Percentiles rank a stretch among this genome's conserved stretches.
These are phyloP conservation scores for Triglochin maritima DNA, from an alignment of 106 monocot species.

Conservation along the genomic window DNA sequence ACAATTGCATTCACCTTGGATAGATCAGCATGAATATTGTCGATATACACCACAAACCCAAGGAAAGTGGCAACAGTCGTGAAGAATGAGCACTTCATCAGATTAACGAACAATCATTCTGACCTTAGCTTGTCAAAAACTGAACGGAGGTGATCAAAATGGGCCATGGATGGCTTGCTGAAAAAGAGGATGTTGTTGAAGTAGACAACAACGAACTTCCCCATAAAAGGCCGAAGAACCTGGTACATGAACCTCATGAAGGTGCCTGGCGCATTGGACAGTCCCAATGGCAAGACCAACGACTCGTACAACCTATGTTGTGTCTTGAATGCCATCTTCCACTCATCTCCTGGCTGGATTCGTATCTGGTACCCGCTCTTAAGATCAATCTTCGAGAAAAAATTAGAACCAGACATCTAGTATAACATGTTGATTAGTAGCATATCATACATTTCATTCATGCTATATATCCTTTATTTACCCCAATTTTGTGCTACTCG, in stretches of 20 bases:
- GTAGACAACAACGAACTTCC: background rate
- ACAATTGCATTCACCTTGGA: too few relatives aligned
- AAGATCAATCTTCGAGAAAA: slow-evolving; percentile 5
- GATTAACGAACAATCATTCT: background rate
- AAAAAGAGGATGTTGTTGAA: slow-evolving; percentile 2
- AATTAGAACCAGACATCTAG: background rate
- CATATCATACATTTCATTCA: too few relatives aligned
- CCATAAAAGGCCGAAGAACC: background rate
- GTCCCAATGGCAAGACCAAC: background rate
- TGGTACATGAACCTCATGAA: slow-evolving; percentile 1
- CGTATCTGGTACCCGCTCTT: background rate
- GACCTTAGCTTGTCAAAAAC: background rate
- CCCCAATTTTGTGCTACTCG: too few relatives aligned
- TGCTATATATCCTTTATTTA: too few relatives aligned
- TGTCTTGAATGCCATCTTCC: slow-evolving; percentile 1
- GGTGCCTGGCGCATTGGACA: slow-evolving; percentile 1
- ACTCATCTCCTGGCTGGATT: background rate
- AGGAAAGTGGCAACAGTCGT: background rate
- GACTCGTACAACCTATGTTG: background rate
- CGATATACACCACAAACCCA: background rate
- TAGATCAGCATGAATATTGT: too few relatives aligned
- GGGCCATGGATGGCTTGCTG: background rate
- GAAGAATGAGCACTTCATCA: background rate
- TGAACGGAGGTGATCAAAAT: background rate
- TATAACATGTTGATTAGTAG: too few relatives aligned